Conservation (phyloP, 1,139 yeast species). For the Diutina siamensis region DNA sequence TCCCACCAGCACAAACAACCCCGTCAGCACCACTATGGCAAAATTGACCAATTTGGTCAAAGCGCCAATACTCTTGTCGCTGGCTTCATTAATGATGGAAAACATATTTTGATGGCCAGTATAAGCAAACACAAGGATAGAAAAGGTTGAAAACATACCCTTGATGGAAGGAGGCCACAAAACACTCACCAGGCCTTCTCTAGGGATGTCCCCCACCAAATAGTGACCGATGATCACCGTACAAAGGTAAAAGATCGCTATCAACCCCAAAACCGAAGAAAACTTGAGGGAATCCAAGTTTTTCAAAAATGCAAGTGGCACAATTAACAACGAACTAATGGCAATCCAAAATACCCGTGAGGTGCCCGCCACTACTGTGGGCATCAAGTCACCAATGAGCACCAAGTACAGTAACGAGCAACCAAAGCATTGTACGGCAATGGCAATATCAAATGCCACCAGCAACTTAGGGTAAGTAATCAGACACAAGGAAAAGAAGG, state of each 20-base stretch:
- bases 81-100: constrained; percentile 26
- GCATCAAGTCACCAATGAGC: constrained; percentile 28
- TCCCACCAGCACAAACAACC: constrained; percentile 28
- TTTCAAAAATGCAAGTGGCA: constrained; percentile 31
- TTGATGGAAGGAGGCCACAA: constrained; percentile 45
- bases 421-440: constrained; percentile 13
- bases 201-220: constrained; percentile 15
- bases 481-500: constrained; percentile 75
- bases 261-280: constrained; percentile 30
- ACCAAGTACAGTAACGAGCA: constrained; percentile 12
- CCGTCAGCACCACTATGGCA: constrained; percentile 35
- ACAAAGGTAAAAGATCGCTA: constrained; percentile 29
- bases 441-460: constrained; percentile 54
- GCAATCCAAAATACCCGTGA: constrained; percentile 28
- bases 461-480: constrained; percentile 79
- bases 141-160: constrained; percentile 53
- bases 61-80: constrained; percentile 39
- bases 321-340: constrained; percentile 22
- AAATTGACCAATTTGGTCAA: constrained; percentile 40
- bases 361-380: constrained; percentile 21
- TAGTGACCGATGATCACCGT: constrained; percentile 26
- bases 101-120: constrained; percentile 14
- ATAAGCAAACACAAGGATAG: constrained; percentile 15
- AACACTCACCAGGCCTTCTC: constrained; percentile 11
- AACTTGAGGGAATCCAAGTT: constrained; percentile 35